These are phyloP conservation scores for Sorghum bicolor DNA, from an alignment of 176 grass and related monocot genomes.

Conservation along the genomic window Sorghum_bicolor_NCBIv3 NC_012873.2:10122501-10123000, in stretches of 20 bases:
- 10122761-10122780: conserved; percentile 23
- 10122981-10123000: conserved; percentile 47
- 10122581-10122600: not conserved
- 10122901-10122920: not conserved
- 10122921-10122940: conserved; percentile 19
- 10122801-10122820: conserved; percentile 27
- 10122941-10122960: conserved; percentile 25
- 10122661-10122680: conserved; percentile 7
- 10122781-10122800: conserved; percentile 32
- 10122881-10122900: conserved; percentile 30
- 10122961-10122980: conserved; percentile 34
- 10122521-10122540: conserved; percentile 35
- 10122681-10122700: conserved; percentile 48
- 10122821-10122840: conserved; percentile 39
- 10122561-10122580: not conserved
- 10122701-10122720: conserved; percentile 81
- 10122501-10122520: conserved; percentile 22
- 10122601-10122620: conserved; percentile 15
- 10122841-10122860: conserved; percentile 16
- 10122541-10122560: not conserved
- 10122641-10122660: conserved; percentile 29
- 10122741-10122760: conserved; percentile 53
- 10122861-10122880: conserved; percentile 2
- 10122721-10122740: conserved; percentile 59
- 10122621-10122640: conserved; percentile 6